Evolutionary conservation across 257 asterid species (phyloP), one percentile per base, ranked within the genome.

Genomic region (Nicotiana obtusifolia): DNA sequence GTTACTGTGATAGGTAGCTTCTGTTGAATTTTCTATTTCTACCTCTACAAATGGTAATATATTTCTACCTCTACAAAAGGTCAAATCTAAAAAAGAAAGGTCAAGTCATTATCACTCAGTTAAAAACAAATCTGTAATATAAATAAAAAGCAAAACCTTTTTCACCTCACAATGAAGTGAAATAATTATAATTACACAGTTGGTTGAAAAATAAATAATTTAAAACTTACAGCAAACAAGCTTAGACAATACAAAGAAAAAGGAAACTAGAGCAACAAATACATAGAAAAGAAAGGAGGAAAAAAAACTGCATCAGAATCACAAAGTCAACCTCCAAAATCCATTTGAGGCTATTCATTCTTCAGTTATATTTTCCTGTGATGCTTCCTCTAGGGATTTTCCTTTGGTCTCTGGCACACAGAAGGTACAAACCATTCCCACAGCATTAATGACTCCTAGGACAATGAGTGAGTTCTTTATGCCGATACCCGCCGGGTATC

Each of bases 351-450:
- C 77, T 37, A 5, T 37, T 33, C 0, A 9, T 73, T 73, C 24
- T 22, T 22, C 61, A 5, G 22, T 0, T 1, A 73, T 7, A 47
- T 61, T 73, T 73, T 73, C 78, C 8, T 73, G 35, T 3, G 78
- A 73, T 47, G 61, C 5, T 84, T 73, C 78, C 37, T 47, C 78
- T 0, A 73, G 61, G 0, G 78, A 73, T 73, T 73, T 73, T 7
- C 78, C 85, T 16, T 82, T 85, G 0, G 85, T 10, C 81, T 85
- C 87, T n/a, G 88, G 88, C 82, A 85, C 84, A 26, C 64, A 64
- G 1, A 85, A 54, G 20, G 85, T 82, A 35, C 73, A 64, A 0
- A 79, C 0, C 60, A 85, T 47, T 7, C 88, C 88, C 19, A 85
- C 4, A 31, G 66, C 35, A 82, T 82, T 85, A 7, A 85, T 82